Percentiles rank a stretch among this genome's conserved stretches.
phyloP scores from a whole-genome alignment of 2,329 filamentous ascomycete species.

The Elsinoe fawcettii region DNA sequence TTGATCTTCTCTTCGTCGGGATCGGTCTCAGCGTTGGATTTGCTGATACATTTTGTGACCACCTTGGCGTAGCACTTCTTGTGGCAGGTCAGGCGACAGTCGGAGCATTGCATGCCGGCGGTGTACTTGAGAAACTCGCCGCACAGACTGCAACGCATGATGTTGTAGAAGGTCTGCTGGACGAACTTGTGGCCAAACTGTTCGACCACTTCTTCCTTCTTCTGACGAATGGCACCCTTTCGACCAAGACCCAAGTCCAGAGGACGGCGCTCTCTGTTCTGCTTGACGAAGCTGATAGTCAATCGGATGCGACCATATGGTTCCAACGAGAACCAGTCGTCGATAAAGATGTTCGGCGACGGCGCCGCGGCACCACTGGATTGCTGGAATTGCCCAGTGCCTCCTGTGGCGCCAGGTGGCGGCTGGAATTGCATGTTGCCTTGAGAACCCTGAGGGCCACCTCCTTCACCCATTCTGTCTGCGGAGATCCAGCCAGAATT shows the following conservation, averaged over 20 bases:
- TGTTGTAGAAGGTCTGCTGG: constrained; percentile 98
- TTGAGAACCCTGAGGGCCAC: constrained; percentile 34
- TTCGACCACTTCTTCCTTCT: constrained; percentile 96
- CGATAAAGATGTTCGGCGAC: constrained; percentile 56
- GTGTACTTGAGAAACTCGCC: constrained; percentile 98
- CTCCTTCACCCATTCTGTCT: constrained; percentile 73
- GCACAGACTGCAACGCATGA: constrained; percentile 97
- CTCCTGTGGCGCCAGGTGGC: constrained; percentile 33
- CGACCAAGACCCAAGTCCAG: constrained; percentile 87
- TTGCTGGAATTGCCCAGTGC: constrained; percentile 31
- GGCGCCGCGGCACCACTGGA: constrained; percentile 37
- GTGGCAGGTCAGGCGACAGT: constrained; percentile 99
- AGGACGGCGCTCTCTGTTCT: constrained; percentile 70
- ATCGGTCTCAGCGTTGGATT: constrained; percentile 96
- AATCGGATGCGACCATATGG: constrained; percentile 88
- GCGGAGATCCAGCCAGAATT: constrained; percentile 95
- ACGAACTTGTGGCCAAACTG: constrained; percentile 99
- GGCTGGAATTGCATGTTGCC: constrained; percentile 49
- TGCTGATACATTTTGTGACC: constrained; percentile 98
- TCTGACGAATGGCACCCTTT: constrained; percentile 92
- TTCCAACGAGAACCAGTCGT: constrained; percentile 95
- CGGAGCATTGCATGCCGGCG: constrained; percentile 96
- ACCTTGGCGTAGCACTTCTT: constrained; percentile 95
- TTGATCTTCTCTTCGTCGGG: constrained; percentile 99
- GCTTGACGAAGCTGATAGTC: constrained; percentile 84